phyloP scores from a whole-genome alignment of 2,329 filamentous ascomycete genomes.

The Talaromyces sp. region DNA sequence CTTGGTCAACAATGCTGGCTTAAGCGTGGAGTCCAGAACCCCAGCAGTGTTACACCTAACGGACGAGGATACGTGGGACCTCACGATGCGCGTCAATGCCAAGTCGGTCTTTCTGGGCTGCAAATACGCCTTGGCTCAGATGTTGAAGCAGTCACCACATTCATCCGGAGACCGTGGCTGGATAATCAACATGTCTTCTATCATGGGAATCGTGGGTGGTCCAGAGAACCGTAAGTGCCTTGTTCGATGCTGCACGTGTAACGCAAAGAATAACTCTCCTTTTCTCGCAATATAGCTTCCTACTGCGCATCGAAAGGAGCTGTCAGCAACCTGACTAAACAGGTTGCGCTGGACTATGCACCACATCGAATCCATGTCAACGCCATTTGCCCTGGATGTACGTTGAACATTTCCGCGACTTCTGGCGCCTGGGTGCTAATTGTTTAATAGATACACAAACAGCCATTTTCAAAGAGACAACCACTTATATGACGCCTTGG shows the following conservation, averaged over 20 bases:
- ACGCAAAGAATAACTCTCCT: not conserved
- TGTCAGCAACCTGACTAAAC: conserved; percentile 43
- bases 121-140: conserved; percentile 41
- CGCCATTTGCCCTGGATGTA: conserved; percentile 40
- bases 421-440: not conserved
- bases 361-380: conserved; percentile 39
- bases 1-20: conserved; percentile 49
- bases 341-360: conserved; percentile 43
- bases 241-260: not conserved
- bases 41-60: conserved; percentile 43
- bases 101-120: conserved; percentile 32
- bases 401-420: not conserved
- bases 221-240: conserved; percentile 21
- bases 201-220: conserved; percentile 37
- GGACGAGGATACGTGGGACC: conserved; percentile 44
- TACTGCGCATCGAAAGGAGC: conserved; percentile 48
- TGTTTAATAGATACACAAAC: conserved; percentile 5
- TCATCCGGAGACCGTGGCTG: conserved; percentile 42
- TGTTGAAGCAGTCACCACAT: conserved; percentile 45
- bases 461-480: conserved; percentile 5
- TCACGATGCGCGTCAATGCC: conserved; percentile 5
- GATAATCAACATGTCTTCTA: conserved; percentile 48
- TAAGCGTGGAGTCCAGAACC: conserved; percentile 34
- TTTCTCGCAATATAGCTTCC: conserved; percentile 20
- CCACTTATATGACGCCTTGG: not conserved